phyloP scores from a whole-genome alignment of 176 grass and related monocot genomes.

The Miscanthus lutarioriparius region DNA sequence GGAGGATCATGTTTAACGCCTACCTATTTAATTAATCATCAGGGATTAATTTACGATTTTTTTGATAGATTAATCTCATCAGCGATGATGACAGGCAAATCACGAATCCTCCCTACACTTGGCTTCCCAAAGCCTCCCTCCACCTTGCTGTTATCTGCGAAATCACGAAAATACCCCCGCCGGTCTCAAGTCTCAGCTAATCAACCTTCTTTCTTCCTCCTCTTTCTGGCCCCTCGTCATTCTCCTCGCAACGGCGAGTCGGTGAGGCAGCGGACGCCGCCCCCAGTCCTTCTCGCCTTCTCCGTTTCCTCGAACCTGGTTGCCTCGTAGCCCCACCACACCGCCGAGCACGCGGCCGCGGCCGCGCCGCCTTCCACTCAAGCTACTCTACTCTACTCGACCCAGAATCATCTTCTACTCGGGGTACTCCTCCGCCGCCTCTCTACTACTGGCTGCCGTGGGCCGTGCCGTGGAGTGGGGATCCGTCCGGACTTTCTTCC shows the following conservation, averaged over 20 bases:
- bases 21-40: not conserved
- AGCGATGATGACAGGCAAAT: not conserved
- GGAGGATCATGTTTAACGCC: conserved; percentile 18
- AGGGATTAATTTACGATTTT: not conserved
- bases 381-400: not conserved
- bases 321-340: not conserved
- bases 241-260: not conserved
- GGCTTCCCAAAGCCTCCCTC: not conserved
- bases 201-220: conserved; percentile 18
- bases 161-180: not conserved
- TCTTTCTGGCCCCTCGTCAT: not conserved
- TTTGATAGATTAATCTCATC: not conserved
- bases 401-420: not conserved
- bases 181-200: not conserved
- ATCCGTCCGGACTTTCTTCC: not conserved
- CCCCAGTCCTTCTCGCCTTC: not conserved
- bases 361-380: not conserved
- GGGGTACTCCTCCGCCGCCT: not conserved
- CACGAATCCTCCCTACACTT: not conserved
- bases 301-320: not conserved
- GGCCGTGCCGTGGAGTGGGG: not conserved
- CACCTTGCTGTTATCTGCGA: not conserved
- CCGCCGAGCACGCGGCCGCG: not conserved
- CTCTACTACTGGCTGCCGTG: not conserved
- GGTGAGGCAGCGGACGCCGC: not conserved